Evolutionary conservation across 2,329 filamentous ascomycete genomes (phyloP).

Genomic region (Sarocladiaceae sp.): DNA sequence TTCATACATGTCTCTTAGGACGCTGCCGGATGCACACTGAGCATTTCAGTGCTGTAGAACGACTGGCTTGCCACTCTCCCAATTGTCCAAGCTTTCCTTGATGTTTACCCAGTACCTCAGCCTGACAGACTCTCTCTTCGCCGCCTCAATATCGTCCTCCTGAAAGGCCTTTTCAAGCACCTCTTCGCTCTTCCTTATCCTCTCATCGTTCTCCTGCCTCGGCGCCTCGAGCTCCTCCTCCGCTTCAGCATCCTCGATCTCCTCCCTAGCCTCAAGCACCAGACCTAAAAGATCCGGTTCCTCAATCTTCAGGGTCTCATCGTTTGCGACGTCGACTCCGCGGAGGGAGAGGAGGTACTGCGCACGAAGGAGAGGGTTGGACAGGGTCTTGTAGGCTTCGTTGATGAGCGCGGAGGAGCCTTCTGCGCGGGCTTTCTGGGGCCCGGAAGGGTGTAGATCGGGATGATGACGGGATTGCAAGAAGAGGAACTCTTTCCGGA

Average conservation of each 20-base stretch:
- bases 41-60: constrained; percentile 44
- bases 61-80: constrained; percentile 71
- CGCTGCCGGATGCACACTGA: too few relatives aligned
- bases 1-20: too few relatives aligned
- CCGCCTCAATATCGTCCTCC: constrained; percentile 59
- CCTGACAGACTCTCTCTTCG: constrained; percentile 68
- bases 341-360: constrained; percentile 78
- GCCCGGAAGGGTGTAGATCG: constrained; percentile 55
- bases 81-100: constrained; percentile 71
- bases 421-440: constrained; percentile 59
- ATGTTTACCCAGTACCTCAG: constrained; percentile 92
- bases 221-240: constrained; percentile 62
- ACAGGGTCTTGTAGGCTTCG: constrained; percentile 83
- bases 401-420: constrained; percentile 81
- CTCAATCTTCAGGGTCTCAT: constrained; percentile 69
- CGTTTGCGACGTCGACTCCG: constrained; percentile 73
- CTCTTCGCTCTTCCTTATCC: constrained; percentile 61
- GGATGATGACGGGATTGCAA: constrained; percentile 77
- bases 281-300: constrained; percentile 68
- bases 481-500: constrained; percentile 81
- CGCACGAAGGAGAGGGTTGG: constrained; percentile 74
- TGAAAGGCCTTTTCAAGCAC: constrained; percentile 62
- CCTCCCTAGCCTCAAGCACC: constrained; percentile 76
- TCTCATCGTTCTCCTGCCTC: constrained; percentile 60
- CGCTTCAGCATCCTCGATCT: constrained; percentile 64